Base-by-base conservation (phyloP, 495 filamentous ascomycete genomes). In the Talaromyces adpressus region DNA sequence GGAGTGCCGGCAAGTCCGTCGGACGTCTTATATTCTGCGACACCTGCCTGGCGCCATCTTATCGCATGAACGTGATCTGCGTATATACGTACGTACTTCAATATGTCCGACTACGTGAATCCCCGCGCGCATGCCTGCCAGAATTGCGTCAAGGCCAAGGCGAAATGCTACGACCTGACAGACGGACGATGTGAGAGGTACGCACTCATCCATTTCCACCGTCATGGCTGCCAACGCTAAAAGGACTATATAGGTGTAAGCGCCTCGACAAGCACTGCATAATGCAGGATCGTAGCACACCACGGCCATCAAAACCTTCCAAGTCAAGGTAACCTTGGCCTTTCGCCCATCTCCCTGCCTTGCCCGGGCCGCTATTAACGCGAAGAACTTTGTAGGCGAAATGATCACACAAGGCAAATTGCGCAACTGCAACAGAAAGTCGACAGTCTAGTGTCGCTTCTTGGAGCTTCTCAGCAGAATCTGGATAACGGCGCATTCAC, bases 241-340 rank as follows among this genome's bases (percentile, higher is more conserved):
- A 59, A 16, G 57, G 45, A 41, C 45, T 30, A 30, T 59, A 59
- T 59, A 59, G 57, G 57, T 59, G 57, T 59, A 59, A 59, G 41
- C 57, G 57, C 57, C 57, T 59, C 57, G 57, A 59, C 14, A 59
- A 59, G 32, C 57, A 59, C 57, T 59, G 57, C 57, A 36, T 59
- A 59, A 59, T 59, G 57, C 57, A 59, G 57, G 57, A 59, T 59
- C 57, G 57, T 36, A 59, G 57, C 57, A 59, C 57, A 59, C 57
- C 57, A 59, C 57, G 57, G 25, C 57, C 57, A 59, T 36, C 57
- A 23, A 59, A 59, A 7, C 57, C 57, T 59, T 22, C 30, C 57
- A 59, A 59, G 57, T 22, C 57, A 59, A 59, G 57, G 57, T 59
- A 59, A 32, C 6, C 27, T 30, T 57, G 51, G 25, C 54, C 25